Percentiles rank a stretch among this genome's conserved stretches.
phyloP scores from a whole-genome alignment of 2,329 filamentous ascomycete species.

The Penicillium olsonii region DNA sequence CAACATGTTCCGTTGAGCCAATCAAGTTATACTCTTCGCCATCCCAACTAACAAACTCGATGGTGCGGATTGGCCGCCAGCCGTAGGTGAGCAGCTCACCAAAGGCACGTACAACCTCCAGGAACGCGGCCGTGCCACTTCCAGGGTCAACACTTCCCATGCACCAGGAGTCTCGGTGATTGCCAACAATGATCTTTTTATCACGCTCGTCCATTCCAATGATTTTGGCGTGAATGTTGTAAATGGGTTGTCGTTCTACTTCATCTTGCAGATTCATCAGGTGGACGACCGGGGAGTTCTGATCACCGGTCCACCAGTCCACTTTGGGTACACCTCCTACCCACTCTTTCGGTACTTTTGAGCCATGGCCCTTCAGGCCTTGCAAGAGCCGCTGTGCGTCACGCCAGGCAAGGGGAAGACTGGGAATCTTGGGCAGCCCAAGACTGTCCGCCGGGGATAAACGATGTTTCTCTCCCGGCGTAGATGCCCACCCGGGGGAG shows the following conservation, averaged over 20 bases:
- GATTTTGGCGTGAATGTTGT: constrained; percentile 87
- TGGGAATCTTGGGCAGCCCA: constrained; percentile 80
- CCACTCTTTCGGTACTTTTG: constrained; percentile 70
- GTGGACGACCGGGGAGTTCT: constrained; percentile 72
- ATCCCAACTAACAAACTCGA: constrained; percentile 97
- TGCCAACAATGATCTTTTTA: constrained; percentile 86
- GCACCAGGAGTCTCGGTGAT: constrained; percentile 90
- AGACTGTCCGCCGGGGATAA: constrained; percentile 69
- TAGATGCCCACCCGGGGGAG: constrained; percentile 76
- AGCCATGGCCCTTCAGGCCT: constrained; percentile 72
- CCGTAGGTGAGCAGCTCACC: constrained; percentile 74
- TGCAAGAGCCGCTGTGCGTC: constrained; percentile 81
- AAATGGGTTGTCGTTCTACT: constrained; percentile 77
- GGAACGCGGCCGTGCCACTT: constrained; percentile 84
- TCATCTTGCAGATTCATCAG: constrained; percentile 88
- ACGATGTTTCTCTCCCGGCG: constrained; percentile 55
- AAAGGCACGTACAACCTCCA: constrained; percentile 84
- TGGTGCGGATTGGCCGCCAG: constrained; percentile 90
- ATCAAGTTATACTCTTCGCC: constrained; percentile 90
- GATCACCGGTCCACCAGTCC: constrained; percentile 83
- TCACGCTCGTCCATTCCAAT: constrained; percentile 78
- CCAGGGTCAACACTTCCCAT: constrained; percentile 85
- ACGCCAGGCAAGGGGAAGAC: constrained; percentile 83
- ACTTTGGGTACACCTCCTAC: constrained; percentile 73
- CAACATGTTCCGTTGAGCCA: constrained; percentile 92